These are phyloP conservation scores for Penicillium sp. DNA, from an alignment of 2,329 filamentous ascomycete genomes.

Conservation along the genomic window DNA sequence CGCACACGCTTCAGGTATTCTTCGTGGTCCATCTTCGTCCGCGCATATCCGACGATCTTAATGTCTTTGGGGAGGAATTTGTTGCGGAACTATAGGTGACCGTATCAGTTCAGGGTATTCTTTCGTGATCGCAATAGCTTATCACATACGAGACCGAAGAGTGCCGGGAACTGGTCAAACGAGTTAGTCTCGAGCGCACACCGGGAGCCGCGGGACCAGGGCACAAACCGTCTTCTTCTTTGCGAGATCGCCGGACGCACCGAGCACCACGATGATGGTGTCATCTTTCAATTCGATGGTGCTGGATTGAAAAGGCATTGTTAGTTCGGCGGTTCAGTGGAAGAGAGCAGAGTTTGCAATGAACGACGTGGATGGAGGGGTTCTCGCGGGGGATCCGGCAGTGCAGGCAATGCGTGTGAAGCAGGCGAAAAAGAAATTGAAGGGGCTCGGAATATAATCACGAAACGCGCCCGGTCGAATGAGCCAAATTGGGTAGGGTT, in stretches of 20 bases:
- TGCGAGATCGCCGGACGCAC: slow-evolving; percentile 93
- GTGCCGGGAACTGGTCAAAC: slow-evolving; percentile 74
- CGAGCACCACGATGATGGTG: slow-evolving; percentile 93
- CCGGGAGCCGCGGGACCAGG: slow-evolving; percentile 2
- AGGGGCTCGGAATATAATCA: background rate
- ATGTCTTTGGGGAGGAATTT: slow-evolving; percentile 97
- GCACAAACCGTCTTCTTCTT: slow-evolving; percentile 96
- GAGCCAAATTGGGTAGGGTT: slow-evolving; percentile 4
- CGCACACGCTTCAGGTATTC: slow-evolving; percentile 93
- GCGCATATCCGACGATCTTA: slow-evolving; percentile 96
- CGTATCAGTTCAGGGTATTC: slow-evolving; percentile 14
- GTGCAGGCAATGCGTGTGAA: background rate
- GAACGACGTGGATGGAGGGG: slow-evolving; percentile 16
- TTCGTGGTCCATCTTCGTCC: slow-evolving; percentile 98
- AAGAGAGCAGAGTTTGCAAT: slow-evolving; percentile 17
- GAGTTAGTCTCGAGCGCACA: slow-evolving; percentile 20
- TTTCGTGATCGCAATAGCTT: background rate
- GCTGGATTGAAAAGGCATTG: slow-evolving; percentile 53
- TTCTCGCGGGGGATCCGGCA: slow-evolving; percentile 13
- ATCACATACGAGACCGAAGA: slow-evolving; percentile 88
- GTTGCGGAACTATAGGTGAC: slow-evolving; percentile 75
- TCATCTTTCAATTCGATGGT: slow-evolving; percentile 96
- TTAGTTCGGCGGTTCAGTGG: slow-evolving; percentile 22
- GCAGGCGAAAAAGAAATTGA: background rate
- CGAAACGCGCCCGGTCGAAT: slow-evolving; percentile 1